Evolutionary conservation across 345 rosid genomes (phyloP), one percentile per base, ranked within the genome.

Genomic region (Rhodamnia rubescens): DNA sequence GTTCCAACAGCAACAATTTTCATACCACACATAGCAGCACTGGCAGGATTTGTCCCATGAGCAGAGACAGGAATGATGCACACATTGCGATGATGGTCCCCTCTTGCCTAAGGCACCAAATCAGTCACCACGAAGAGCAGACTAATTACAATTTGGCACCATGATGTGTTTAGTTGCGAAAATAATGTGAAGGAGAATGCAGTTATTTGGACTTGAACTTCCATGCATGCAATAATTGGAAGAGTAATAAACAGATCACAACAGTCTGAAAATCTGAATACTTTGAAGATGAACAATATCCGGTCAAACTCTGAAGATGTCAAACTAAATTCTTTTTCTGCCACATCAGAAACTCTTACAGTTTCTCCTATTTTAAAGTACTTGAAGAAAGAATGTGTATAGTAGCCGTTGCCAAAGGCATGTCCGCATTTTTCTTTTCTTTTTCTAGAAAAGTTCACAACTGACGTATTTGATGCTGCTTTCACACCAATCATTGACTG

Each of bases 1-100:
- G 99, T 96, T 89, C 99, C 99, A 87, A 98, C 95, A 16, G 95
- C 78, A 85, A 98, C 92, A 86, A 98, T 98, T 89, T 98, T 98
- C 99, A 98, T 98, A 42, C 99, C 99, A 75, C 98, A 95, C 99
- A 96, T 96, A 52, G 99, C 98, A 90, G 99, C 99, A 90, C 95
- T 98, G 21, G 99, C 99, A 89, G 99, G 99, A 89, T 98, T 98
- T 88, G 99, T 98, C 78, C 99, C 99, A 81, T 98, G 99, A 82
- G 99, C 99, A 86, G 99, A 98, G 86, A 96, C 99, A 59, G 99
- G 99, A 57, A 98, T 98, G 86, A 98, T 98, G 91, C 99, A 96
- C 83, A 98, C 99, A 85, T 98, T 89, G 78, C 99, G 93, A 88
- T 96, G 99, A 84, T 96, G 94, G 89, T 98, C 99, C 86, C 98